phyloP scores from a whole-genome alignment of 768 basidiomycete species.

The Calocera viscosa region DNA sequence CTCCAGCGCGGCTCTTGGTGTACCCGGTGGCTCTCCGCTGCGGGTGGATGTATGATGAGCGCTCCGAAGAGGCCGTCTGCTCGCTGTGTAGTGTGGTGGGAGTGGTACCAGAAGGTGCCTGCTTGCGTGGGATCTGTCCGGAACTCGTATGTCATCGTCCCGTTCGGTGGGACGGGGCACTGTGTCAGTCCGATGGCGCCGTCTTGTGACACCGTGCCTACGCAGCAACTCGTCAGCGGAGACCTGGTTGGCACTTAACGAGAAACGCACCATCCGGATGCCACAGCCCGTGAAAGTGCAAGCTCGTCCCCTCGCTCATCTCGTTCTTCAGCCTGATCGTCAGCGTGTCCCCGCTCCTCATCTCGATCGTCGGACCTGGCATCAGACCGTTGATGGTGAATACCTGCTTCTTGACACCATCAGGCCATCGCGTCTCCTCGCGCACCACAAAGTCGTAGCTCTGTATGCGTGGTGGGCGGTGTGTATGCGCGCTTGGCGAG shows the following conservation, averaged over 20 bases:
- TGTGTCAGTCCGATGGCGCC: conserved; percentile 5
- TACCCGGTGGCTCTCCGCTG: neutral
- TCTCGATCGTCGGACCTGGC: conserved; percentile 18
- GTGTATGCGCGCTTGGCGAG: neutral
- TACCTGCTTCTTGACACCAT: conserved; percentile 16
- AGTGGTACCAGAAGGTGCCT: conserved; percentile 14
- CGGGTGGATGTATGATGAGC: conserved; percentile 14
- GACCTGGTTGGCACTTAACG: neutral
- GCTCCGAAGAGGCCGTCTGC: conserved; percentile 18
- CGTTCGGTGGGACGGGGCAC: conserved; percentile 5
- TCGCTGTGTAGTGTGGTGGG: conserved; percentile 13
- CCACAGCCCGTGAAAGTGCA: conserved; percentile 17
- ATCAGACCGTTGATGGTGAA: conserved; percentile 16
- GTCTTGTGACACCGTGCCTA: conserved; percentile 13
- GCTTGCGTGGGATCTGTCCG: neutral
- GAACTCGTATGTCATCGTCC: neutral
- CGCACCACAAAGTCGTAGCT: conserved; percentile 12
- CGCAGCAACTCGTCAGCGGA: too few species aligned
- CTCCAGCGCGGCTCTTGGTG: neutral
- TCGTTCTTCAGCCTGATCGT: conserved; percentile 14
- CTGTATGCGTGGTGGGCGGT: neutral
- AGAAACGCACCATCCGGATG: conserved; percentile 11
- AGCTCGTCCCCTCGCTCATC: conserved; percentile 9
- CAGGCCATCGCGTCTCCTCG: conserved; percentile 12
- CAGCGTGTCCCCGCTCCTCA: conserved; percentile 15